These are phyloP conservation scores for Calonectria montana DNA, from an alignment of 2,329 filamentous ascomycete species.

Conservation along the genomic window DNA sequence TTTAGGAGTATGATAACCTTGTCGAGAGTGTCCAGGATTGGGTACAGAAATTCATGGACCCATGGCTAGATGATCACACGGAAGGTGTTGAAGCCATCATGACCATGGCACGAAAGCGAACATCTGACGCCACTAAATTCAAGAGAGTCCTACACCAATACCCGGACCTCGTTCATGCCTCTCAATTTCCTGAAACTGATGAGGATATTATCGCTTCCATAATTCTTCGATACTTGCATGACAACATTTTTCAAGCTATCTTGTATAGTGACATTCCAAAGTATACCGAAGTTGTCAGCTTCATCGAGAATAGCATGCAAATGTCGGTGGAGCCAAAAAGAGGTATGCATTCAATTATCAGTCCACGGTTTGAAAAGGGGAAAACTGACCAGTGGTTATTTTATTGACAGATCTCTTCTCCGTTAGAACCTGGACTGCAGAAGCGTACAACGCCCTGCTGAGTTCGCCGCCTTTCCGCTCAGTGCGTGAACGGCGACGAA, in stretches of 20 bases:
- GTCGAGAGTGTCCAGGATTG: constrained; percentile 49
- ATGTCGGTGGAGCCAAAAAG: constrained; percentile 50
- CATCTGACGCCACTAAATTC: constrained; percentile 41
- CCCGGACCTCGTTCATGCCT: constrained; percentile 47
- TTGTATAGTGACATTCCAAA: constrained; percentile 43
- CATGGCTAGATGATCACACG: constrained; percentile 43
- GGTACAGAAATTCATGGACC: constrained; percentile 49
- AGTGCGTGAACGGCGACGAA: constrained; percentile 37
- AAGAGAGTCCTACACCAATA: constrained; percentile 42
- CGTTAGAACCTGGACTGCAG: constrained; percentile 51
- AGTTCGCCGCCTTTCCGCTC: constrained; percentile 44
- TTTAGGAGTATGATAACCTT: constrained; percentile 50
- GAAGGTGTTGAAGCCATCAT: constrained; percentile 39
- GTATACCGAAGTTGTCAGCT: constrained; percentile 44
- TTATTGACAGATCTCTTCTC: constrained; percentile 48
- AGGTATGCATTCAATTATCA: constrained; percentile 39
- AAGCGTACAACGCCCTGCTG: constrained; percentile 51
- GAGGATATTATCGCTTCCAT: constrained; percentile 50
- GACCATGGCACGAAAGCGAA: constrained; percentile 34
- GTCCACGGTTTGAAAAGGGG: background rate
- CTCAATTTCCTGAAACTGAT: constrained; percentile 50
- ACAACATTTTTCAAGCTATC: constrained; percentile 49
- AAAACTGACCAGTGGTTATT: background rate
- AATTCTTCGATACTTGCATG: constrained; percentile 50
- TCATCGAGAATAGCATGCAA: constrained; percentile 50